Conservation (phyloP, 2,329 filamentous ascomycete genomes). For the Cordyceps javanica region DNA sequence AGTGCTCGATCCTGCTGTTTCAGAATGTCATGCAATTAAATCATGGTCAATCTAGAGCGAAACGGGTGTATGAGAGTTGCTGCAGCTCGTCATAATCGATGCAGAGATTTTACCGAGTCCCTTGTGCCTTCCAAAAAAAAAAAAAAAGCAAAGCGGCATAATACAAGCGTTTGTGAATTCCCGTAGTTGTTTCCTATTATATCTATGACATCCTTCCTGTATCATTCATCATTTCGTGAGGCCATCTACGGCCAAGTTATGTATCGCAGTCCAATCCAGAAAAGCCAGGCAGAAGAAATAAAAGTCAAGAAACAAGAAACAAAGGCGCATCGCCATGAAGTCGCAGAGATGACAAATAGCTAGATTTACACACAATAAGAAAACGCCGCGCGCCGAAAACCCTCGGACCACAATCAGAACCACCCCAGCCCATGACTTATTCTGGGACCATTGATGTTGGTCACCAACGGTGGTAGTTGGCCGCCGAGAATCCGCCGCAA, state of each 20-base stretch:
- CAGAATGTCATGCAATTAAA: too few species aligned
- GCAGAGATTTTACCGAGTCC: too few species aligned
- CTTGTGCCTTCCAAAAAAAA: too few species aligned
- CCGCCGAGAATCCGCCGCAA: not conserved
- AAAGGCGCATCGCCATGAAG: not conserved
- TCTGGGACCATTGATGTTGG: not conserved
- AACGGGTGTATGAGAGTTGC: too few species aligned
- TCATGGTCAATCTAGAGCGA: too few species aligned
- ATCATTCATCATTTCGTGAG: not conserved
- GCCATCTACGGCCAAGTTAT: not conserved
- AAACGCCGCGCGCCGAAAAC: not conserved
- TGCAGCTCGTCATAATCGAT: too few species aligned
- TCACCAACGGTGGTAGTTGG: not conserved
- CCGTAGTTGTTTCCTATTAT: too few species aligned
- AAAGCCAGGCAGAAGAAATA: not conserved
- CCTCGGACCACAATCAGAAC: not conserved
- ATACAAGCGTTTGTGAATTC: too few species aligned
- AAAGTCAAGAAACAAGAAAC: not conserved
- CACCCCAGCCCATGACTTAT: slow-evolving; percentile 4
- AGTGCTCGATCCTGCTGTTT: too few species aligned
- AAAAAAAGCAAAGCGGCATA: too few species aligned
- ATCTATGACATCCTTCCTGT: too few species aligned
- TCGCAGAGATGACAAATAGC: not conserved
- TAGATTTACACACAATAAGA: not conserved
- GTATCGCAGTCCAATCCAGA: not conserved